Conservation (phyloP, 139 green algal species). For the Chlorella sorokiniana region DNA sequence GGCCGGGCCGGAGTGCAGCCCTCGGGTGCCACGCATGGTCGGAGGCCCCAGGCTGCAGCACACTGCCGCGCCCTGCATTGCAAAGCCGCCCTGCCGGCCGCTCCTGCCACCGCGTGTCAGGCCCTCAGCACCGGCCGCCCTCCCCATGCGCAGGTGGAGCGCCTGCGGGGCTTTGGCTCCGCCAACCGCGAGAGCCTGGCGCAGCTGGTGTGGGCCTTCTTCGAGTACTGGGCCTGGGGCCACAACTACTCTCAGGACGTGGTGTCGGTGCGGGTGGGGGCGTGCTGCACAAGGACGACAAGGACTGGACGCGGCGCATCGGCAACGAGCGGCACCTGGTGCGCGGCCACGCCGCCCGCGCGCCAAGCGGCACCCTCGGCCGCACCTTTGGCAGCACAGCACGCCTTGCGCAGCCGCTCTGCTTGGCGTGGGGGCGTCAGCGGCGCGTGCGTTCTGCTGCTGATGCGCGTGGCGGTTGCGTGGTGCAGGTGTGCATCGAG, state of each 20-base stretch:
- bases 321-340: slow-evolving; percentile 91
- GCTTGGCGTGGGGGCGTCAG: no score
- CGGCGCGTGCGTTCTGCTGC: no score
- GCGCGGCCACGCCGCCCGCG: no score
- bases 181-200: slow-evolving; percentile 82
- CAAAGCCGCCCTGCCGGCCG: no score
- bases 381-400: no score
- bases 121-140: background rate
- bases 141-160: slow-evolving; percentile 30
- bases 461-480: no score
- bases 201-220: slow-evolving; percentile 86
- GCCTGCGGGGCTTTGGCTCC: slow-evolving; percentile 69
- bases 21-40: no score
- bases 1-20: background rate
- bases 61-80: no score
- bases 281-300: slow-evolving; percentile 77
- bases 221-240: slow-evolving; percentile 90
- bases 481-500: slow-evolving; percentile 71
- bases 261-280: slow-evolving; percentile 74
- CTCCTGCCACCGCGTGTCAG: background rate
- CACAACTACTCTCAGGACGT: slow-evolving; percentile 89
- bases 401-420: no score
- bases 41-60: no score
- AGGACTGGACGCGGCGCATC: slow-evolving; percentile 90
- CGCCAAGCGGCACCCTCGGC: no score